Evolutionary conservation across 169 alveolate species (phyloP).

Genomic region (Theileria luwenshuni): DNA sequence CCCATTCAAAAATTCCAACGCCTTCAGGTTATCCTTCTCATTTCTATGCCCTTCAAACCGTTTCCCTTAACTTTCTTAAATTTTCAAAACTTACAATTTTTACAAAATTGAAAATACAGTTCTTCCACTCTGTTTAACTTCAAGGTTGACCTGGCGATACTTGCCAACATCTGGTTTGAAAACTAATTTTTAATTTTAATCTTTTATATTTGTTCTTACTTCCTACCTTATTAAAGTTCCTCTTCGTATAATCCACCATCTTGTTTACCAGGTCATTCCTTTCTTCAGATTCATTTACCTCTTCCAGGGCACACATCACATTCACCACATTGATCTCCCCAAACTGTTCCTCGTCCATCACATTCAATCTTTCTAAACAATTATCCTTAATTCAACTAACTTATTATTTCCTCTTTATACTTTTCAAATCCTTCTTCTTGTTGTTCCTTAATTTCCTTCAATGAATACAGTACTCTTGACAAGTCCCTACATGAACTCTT

Average conservation of each 20-base stretch:
- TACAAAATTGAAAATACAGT: conserved; percentile 15
- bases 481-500: neutral
- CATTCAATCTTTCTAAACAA: conserved; percentile 2
- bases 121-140: neutral
- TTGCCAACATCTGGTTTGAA: conserved; percentile 41
- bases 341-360: neutral
- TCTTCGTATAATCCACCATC: conserved; percentile 11
- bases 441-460: neutral
- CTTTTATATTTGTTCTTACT: neutral
- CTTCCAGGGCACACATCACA: conserved; percentile 15
- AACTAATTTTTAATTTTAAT: conserved; percentile 16
- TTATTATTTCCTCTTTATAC: conserved; percentile 1
- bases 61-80: neutral
- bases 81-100: conserved; percentile 35
- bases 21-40: neutral
- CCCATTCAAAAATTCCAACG: neutral
- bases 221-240: conserved; percentile 13
- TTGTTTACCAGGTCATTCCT: conserved; percentile 11
- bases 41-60: neutral
- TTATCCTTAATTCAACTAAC: conserved; percentile 4
- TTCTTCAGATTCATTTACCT: neutral
- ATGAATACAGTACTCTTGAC: conserved; percentile 23
- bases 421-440: conserved; percentile 7
- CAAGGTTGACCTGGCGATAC: conserved; percentile 26
- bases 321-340: conserved; percentile 42